A percentile compares a stretch with the other conserved stretches of the same genome.
Evolutionary conservation across 2,329 filamentous ascomycete species (phyloP).

Genomic region (Trichoderma semiorbis): DNA sequence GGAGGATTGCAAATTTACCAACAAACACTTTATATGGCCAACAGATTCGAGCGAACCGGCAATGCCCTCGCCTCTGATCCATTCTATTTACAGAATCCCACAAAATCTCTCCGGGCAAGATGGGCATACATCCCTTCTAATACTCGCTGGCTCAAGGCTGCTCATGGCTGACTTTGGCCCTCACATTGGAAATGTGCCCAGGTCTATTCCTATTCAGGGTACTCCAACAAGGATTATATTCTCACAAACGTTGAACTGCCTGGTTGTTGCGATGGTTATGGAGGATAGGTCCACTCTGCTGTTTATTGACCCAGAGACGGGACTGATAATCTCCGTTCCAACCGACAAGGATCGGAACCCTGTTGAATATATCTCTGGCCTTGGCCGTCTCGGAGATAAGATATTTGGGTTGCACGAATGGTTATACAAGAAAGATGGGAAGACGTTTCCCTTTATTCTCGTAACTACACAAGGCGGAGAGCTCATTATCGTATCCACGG

Average conservation of each 20-base stretch:
- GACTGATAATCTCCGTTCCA: slow-evolving; percentile 48
- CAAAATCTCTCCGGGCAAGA: slow-evolving; percentile 36
- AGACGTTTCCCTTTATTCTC: slow-evolving; percentile 60
- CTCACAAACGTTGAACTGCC: slow-evolving; percentile 49
- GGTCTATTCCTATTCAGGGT: slow-evolving; percentile 45
- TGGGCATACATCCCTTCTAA: slow-evolving; percentile 43
- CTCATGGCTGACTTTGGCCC: slow-evolving; percentile 52
- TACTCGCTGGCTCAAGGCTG: slow-evolving; percentile 49
- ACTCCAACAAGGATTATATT: slow-evolving; percentile 53
- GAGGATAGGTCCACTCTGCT: slow-evolving; percentile 46
- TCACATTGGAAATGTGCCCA: slow-evolving; percentile 45
- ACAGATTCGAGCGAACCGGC: slow-evolving; percentile 48
- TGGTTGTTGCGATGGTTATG: slow-evolving; percentile 50
- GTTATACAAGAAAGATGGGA: slow-evolving; percentile 55
- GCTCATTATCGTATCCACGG: slow-evolving; percentile 54
- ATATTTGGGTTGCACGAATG: slow-evolving; percentile 63
- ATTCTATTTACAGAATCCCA: slow-evolving; percentile 44
- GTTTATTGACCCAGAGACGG: slow-evolving; percentile 56
- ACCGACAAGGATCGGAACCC: slow-evolving; percentile 40
- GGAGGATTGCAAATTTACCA: slow-evolving; percentile 32
- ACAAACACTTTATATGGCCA: slow-evolving; percentile 48
- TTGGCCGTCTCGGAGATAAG: slow-evolving; percentile 55
- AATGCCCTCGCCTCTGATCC: slow-evolving; percentile 46
- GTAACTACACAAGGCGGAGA: slow-evolving; percentile 54
- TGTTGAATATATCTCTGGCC: slow-evolving; percentile 49